Evolutionary conservation across 1,284 basidiomycete genomes (phyloP).

Genomic region (Heterobasidion annosum): DNA sequence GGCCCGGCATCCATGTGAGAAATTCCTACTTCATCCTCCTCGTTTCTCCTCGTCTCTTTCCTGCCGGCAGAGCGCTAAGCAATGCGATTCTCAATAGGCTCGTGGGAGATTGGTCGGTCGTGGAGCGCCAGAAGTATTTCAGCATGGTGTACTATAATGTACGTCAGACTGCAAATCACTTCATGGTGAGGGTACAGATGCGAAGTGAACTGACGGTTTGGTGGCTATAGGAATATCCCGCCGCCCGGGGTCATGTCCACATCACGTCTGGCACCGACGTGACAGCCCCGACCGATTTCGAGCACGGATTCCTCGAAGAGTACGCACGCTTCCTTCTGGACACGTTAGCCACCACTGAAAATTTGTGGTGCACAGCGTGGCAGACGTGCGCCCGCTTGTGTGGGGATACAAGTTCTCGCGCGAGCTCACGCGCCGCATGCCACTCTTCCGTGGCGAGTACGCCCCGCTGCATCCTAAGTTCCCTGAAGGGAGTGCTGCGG

Average conservation of each 20-base stretch:
- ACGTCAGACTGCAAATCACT: not conserved
- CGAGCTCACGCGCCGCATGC: conserved; percentile 53
- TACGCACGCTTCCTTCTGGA: not conserved
- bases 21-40: not conserved
- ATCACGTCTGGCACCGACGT: conserved; percentile 28
- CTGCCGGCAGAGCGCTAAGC: no score
- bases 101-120: conserved; percentile 16
- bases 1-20: conserved; percentile 22
- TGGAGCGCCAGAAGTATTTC: conserved; percentile 22
- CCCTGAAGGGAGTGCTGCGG: conserved; percentile 33
- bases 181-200: no score
- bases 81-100: conserved; percentile 11
- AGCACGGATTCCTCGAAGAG: conserved; percentile 18
- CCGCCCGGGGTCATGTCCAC: conserved; percentile 31
- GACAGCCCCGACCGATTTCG: conserved; percentile 26
- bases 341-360: not conserved
- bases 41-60: no score
- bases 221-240: conserved; percentile 22
- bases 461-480: conserved; percentile 39
- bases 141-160: conserved; percentile 18
- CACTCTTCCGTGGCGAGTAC: conserved; percentile 44
- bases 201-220: not conserved
- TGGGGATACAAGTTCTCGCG: conserved; percentile 50
- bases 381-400: conserved; percentile 41
- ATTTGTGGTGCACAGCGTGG: conserved; percentile 22